A percentile compares a stretch with the other conserved stretches of the same genome.
Evolutionary conservation across 1,139 yeast genomes (phyloP).

Genomic region (Pichia sp.): DNA sequence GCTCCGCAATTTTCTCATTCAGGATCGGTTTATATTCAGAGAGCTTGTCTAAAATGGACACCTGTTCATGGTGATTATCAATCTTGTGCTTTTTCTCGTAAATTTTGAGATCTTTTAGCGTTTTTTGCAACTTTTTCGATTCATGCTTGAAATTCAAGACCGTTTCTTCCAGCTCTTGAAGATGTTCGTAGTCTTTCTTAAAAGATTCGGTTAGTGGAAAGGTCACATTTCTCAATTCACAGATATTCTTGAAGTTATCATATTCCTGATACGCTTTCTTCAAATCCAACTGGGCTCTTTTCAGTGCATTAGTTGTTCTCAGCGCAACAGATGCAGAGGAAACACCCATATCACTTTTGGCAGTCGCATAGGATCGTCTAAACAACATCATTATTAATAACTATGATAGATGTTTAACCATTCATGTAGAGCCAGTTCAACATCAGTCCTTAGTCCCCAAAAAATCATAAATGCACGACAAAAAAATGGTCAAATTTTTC

Average conservation of each 20-base stretch:
- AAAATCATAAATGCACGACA: too few species aligned
- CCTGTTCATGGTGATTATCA: constrained; percentile 6
- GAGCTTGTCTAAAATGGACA: constrained; percentile 11
- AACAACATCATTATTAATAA: too few species aligned
- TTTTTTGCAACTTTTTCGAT: constrained; percentile 12
- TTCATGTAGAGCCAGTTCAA: too few species aligned
- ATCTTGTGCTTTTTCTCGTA: constrained; percentile 10
- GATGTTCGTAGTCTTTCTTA: constrained; percentile 9
- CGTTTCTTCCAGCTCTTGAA: constrained; percentile 5
- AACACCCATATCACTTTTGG: too few species aligned
- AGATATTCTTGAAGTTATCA: constrained; percentile 16
- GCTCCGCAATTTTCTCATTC: constrained; percentile 22
- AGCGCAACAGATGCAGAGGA: constrained; percentile 4
- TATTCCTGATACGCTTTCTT: constrained; percentile 16
- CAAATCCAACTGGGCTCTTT: constrained; percentile 20
- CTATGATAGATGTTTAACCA: too few species aligned
- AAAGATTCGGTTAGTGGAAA: constrained; percentile 17
- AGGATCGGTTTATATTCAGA: constrained; percentile 19
- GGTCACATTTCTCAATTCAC: constrained; percentile 19
- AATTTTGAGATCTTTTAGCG: constrained; percentile 13
- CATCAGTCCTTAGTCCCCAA: too few species aligned
- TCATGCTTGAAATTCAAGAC: constrained; percentile 15
- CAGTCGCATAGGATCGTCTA: too few species aligned
- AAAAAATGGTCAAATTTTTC: too few species aligned
- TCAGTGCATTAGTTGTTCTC: constrained; percentile 22